These are phyloP conservation scores for Colletotrichum lentis DNA, from an alignment of 2,329 filamentous ascomycete genomes.

Conservation along the genomic window DNA sequence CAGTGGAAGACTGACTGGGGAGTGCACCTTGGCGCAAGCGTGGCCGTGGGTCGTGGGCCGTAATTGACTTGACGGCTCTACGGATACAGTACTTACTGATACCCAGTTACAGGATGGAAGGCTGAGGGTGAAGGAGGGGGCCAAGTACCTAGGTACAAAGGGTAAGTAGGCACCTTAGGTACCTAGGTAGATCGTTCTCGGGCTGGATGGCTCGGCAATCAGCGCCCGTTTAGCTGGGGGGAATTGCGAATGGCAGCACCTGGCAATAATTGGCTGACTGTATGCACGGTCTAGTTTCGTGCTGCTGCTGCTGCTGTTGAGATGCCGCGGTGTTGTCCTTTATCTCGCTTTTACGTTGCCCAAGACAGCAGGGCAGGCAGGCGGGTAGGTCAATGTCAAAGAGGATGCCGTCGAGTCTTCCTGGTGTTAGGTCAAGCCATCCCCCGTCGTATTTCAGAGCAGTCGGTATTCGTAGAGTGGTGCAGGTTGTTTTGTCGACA, in stretches of 20 bases:
- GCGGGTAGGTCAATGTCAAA: background rate
- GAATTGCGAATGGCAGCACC: background rate
- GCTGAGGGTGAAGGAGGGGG: too few species aligned
- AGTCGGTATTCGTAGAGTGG: constrained; percentile 28
- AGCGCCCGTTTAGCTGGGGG: constrained; percentile 29
- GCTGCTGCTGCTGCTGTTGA: constrained; percentile 4
- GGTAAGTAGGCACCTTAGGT: too few species aligned
- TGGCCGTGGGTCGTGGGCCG: constrained; percentile 20
- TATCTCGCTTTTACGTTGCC: background rate
- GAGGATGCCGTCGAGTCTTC: background rate
- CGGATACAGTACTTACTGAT: too few species aligned
- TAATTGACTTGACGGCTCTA: constrained; percentile 8
- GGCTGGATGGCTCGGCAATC: constrained; percentile 32
- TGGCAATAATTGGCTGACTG: constrained; percentile 1
- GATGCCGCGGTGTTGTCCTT: background rate
- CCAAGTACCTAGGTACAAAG: too few species aligned
- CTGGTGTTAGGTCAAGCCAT: background rate
- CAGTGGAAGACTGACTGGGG: constrained; percentile 2
- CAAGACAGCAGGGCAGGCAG: background rate
- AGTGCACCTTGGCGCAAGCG: constrained; percentile 6
- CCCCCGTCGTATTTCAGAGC: constrained; percentile 14
- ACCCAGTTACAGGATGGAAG: too few species aligned
- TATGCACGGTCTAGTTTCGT: background rate
- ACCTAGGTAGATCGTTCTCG: background rate
- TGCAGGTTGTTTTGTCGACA: constrained; percentile 20